Conservation (phyloP, 805 yeast species). For the Diddensiella santjacobensis region DNA sequence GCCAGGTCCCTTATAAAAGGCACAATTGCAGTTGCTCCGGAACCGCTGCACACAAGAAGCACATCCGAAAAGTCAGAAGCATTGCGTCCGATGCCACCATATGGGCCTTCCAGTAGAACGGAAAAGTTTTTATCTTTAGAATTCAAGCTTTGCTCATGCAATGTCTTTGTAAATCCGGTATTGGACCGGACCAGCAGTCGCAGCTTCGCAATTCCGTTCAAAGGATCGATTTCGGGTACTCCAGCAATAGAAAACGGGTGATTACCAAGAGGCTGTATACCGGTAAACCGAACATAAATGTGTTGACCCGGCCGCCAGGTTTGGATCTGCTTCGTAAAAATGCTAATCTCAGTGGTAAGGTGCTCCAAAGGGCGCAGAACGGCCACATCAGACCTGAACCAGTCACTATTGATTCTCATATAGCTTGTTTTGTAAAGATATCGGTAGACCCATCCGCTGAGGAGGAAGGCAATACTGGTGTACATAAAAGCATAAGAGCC, state of each 20-base stretch:
- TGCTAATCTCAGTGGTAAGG: constrained; percentile 11
- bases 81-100: constrained; percentile 43
- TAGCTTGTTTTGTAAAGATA: constrained; percentile 18
- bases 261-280: constrained; percentile 18
- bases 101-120: constrained; percentile 45
- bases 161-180: constrained; percentile 16
- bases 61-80: constrained; percentile 41
- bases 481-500: constrained; percentile 19
- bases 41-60: constrained; percentile 41
- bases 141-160: constrained; percentile 11
- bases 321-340: constrained; percentile 7
- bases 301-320: constrained; percentile 23
- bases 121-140: constrained; percentile 21
- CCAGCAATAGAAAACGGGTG: constrained; percentile 22
- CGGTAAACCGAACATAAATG: constrained; percentile 16
- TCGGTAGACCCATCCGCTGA: constrained; percentile 15
- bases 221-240: constrained; percentile 10
- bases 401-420: constrained; percentile 13
- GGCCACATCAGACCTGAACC: constrained; percentile 18
- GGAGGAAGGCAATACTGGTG: constrained; percentile 16
- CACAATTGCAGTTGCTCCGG: constrained; percentile 39
- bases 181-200: constrained; percentile 37
- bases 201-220: constrained; percentile 25
- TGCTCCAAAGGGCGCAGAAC: constrained; percentile 4
- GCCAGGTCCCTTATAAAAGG: constrained; percentile 14